Evolutionary conservation across 2,329 filamentous ascomycete species (phyloP).

Genomic region (Pseudocercospora ulei): DNA sequence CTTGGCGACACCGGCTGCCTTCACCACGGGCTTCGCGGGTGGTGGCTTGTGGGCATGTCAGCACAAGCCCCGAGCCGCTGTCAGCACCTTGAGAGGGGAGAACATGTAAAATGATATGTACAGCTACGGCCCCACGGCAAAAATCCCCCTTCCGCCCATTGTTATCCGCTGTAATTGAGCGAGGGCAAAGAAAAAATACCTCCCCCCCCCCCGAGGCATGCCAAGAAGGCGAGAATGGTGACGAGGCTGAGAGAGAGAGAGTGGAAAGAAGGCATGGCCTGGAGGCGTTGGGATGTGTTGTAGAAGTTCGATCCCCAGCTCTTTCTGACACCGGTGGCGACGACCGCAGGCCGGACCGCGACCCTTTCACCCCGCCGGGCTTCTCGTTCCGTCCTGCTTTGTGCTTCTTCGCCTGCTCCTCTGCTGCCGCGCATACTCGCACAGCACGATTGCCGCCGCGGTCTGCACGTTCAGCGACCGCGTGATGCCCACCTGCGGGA

Average conservation of each 20-base stretch:
- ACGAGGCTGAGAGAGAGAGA: too few species aligned
- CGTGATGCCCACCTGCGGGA: conserved; percentile 45
- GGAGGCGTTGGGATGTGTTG: conserved; percentile 6
- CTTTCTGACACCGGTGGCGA: too few species aligned
- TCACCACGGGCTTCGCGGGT: background rate
- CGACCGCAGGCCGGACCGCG: too few species aligned
- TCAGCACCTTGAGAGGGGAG: background rate
- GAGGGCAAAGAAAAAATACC: too few species aligned
- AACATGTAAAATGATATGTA: conserved; percentile 17
- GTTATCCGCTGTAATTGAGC: conserved; percentile 7
- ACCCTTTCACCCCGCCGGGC: too few species aligned
- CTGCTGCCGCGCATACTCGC: conserved; percentile 44
- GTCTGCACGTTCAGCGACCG: conserved; percentile 50
- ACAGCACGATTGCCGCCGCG: conserved; percentile 44
- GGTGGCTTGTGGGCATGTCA: conserved; percentile 1
- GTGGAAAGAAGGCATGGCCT: conserved; percentile 7
- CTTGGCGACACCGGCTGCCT: background rate
- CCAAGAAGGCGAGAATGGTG: background rate
- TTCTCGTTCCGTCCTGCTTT: background rate
- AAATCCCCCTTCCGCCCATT: conserved; percentile 5
- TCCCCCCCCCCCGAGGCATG: too few species aligned
- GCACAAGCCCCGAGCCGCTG: background rate
- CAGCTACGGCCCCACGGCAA: conserved; percentile 13
- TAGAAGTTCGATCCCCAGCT: conserved; percentile 7
- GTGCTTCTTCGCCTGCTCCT: conserved; percentile 1